Evolutionary conservation across 148 eudicot genomes (phyloP).

Genomic region (Chenopodium berlandieri): DNA sequence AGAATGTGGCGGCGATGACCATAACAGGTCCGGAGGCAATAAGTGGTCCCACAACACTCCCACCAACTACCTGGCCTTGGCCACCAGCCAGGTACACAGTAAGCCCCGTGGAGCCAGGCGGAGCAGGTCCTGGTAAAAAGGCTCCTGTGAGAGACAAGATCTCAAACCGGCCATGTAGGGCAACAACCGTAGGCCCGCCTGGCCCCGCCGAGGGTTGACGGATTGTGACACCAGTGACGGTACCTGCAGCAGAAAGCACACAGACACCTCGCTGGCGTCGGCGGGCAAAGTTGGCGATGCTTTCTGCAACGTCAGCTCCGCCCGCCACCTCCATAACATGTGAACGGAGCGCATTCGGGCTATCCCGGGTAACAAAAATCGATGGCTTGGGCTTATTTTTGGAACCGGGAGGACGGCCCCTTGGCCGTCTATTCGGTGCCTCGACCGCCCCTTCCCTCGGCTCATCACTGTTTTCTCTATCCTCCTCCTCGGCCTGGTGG

Average conservation of each 20-base stretch:
- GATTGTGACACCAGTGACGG: conserved; percentile 25
- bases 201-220: conserved; percentile 20
- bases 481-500: not conserved
- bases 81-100: conserved; percentile 28
- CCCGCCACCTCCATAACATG: conserved; percentile 30
- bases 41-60: conserved; percentile 27
- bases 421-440: conserved; percentile 20
- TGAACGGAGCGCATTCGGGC: conserved; percentile 29
- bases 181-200: conserved; percentile 12
- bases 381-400: conserved; percentile 28
- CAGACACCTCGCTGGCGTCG: conserved; percentile 31
- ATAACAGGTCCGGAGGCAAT: conserved; percentile 24
- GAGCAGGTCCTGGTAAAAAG: conserved; percentile 24
- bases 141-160: conserved; percentile 26
- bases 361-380: conserved; percentile 23
- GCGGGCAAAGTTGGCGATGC: conserved; percentile 27
- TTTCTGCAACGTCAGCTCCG: conserved; percentile 26
- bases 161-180: conserved; percentile 28
- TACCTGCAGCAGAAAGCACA: conserved; percentile 23
- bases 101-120: conserved; percentile 26
- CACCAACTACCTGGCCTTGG: conserved; percentile 26
- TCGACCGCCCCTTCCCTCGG: conserved; percentile 26
- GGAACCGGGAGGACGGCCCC: conserved; percentile 24
- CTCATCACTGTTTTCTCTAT: conserved; percentile 26
- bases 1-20: conserved; percentile 27